These are phyloP conservation scores for Globisporangium lucens DNA, from an alignment of 352 stramenopile species.

Conservation along the genomic window DNA sequence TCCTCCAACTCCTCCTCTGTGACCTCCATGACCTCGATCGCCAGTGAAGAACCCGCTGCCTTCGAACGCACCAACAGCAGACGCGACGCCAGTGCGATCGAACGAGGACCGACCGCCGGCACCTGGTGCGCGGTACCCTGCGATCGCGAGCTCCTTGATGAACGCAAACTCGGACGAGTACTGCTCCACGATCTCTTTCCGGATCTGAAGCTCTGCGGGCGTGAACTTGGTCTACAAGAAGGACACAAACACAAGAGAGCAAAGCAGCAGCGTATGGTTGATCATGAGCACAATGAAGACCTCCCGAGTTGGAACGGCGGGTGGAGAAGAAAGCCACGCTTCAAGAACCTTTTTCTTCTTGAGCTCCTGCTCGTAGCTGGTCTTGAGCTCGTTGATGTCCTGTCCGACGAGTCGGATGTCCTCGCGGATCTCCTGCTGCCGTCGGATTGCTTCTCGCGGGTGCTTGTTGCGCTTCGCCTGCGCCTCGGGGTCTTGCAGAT, in stretches of 20 bases:
- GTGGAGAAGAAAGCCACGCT: neutral
- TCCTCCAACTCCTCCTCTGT: constrained; percentile 25
- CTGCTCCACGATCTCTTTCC: constrained; percentile 77
- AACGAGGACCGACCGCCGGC: constrained; percentile 36
- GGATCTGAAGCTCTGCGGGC: constrained; percentile 68
- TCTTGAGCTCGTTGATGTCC: constrained; percentile 72
- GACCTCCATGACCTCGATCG: constrained; percentile 19
- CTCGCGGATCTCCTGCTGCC: constrained; percentile 79
- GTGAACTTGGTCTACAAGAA: constrained; percentile 68
- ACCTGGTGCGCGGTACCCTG: constrained; percentile 50
- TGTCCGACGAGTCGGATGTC: constrained; percentile 70
- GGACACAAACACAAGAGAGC: neutral
- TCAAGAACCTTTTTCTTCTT: constrained; percentile 79
- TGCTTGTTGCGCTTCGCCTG: constrained; percentile 65
- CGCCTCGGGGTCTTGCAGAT: constrained; percentile 69
- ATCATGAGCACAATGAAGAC: neutral
- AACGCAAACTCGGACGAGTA: constrained; percentile 76
- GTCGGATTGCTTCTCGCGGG: constrained; percentile 71
- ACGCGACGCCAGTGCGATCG: constrained; percentile 36
- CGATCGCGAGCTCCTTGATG: constrained; percentile 70
- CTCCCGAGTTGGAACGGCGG: neutral
- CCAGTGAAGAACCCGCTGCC: constrained; percentile 55
- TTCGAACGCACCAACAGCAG: constrained; percentile 59
- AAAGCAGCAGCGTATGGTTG: neutral
- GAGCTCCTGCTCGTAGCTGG: constrained; percentile 63